phyloP scores from a whole-genome alignment of 331 rosid species.

The Malus hybrid region DNA sequence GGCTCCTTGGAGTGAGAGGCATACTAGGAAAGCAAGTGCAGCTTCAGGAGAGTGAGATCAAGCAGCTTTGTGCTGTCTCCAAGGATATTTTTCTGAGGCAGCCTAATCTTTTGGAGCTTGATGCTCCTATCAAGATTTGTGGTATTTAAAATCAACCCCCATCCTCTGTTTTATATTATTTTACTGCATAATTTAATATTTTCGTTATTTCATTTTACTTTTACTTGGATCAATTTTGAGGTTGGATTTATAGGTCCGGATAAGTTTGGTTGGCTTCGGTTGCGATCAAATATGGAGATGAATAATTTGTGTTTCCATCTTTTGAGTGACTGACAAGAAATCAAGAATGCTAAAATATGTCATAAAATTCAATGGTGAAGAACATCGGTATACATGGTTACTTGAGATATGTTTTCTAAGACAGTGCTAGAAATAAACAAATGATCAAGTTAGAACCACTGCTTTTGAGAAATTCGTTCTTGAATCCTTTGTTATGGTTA shows the following conservation, averaged over 20 bases:
- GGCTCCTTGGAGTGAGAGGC: slow-evolving; percentile 61
- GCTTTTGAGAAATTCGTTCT: neutral
- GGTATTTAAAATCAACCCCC: slow-evolving; percentile 39
- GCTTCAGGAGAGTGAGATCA: slow-evolving; percentile 67
- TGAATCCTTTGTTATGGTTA: neutral
- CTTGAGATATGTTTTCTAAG: neutral
- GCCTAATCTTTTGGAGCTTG: slow-evolving; percentile 79
- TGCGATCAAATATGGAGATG: neutral
- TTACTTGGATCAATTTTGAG: slow-evolving; percentile 2
- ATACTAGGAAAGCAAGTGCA: slow-evolving; percentile 66
- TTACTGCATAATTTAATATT: neutral
- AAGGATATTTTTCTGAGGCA: slow-evolving; percentile 59
- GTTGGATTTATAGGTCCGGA: neutral
- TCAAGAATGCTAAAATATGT: neutral
- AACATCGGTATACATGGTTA: neutral
- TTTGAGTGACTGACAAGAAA: neutral
- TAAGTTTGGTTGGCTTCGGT: neutral
- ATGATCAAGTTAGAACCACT: neutral
- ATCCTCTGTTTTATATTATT: neutral
- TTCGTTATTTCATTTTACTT: neutral
- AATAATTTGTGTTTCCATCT: neutral
- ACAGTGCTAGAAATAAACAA: neutral
- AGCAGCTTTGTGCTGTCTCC: slow-evolving; percentile 66
- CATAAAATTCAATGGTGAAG: neutral
- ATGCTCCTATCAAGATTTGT: slow-evolving; percentile 81